Evolutionary conservation across 73 alveolate genomes (phyloP).

Genomic region (Stentor coeruleus): DNA sequence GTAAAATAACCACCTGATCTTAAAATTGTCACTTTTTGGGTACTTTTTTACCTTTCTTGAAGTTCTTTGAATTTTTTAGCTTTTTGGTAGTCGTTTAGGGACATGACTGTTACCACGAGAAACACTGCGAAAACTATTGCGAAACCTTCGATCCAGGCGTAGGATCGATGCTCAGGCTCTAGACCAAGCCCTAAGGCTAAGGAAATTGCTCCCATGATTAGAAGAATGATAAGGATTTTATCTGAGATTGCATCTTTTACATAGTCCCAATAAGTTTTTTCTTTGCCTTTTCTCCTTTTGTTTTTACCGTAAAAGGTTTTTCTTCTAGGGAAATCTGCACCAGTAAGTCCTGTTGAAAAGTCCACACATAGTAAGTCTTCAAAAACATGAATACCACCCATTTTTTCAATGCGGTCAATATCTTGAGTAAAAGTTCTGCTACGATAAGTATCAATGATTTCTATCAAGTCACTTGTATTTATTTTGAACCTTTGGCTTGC

Average conservation of each 20-base stretch:
- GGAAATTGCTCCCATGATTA: conserved; percentile 87
- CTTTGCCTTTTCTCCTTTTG: conserved; percentile 32
- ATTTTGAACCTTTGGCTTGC: too few species aligned
- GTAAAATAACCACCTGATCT: conserved; percentile 55
- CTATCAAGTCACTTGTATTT: conserved; percentile 1
- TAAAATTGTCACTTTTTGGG: conserved; percentile 58
- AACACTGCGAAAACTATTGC: conserved; percentile 88
- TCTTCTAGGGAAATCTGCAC: not conserved
- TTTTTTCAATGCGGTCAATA: conserved; percentile 39
- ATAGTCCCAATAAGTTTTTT: conserved; percentile 31
- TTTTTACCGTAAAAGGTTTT: conserved; percentile 34
- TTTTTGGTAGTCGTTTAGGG: conserved; percentile 81
- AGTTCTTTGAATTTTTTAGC: conserved; percentile 82
- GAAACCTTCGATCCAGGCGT: conserved; percentile 98
- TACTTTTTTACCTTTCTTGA: conserved; percentile 61
- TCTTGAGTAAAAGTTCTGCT: conserved; percentile 53
- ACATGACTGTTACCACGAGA: conserved; percentile 84
- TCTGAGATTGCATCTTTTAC: conserved; percentile 89
- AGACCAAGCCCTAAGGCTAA: conserved; percentile 77
- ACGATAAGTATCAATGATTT: not conserved
- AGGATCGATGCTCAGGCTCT: conserved; percentile 72
- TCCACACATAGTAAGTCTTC: conserved; percentile 52
- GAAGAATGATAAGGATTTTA: conserved; percentile 78
- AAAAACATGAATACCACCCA: conserved; percentile 67
- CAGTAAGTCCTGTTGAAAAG: conserved; percentile 34